Evolutionary conservation across 129 eudicot genomes (phyloP).

Genomic region (Cynara cardunculus): DNA sequence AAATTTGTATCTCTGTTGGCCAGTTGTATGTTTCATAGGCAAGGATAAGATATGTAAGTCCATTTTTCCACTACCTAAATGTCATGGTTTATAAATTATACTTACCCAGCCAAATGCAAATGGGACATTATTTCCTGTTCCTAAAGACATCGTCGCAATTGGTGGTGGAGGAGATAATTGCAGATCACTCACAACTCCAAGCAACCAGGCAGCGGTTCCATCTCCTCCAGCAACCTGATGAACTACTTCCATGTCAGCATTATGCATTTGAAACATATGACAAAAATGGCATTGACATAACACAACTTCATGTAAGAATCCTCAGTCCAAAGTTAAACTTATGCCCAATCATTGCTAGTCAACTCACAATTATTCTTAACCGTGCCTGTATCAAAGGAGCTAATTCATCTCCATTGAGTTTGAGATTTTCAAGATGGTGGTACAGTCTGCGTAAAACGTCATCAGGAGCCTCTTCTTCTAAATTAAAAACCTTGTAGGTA

Average conservation of each 20-base stretch:
- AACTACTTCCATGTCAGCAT: not conserved
- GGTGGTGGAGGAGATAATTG: conserved; percentile 60
- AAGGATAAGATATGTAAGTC: not conserved
- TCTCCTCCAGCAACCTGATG: conserved; percentile 64
- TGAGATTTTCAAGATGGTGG: conserved; percentile 42
- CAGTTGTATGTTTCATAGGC: not conserved
- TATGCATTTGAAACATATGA: not conserved
- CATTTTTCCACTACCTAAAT: not conserved
- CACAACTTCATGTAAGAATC: not conserved
- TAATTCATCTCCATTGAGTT: conserved; percentile 37
- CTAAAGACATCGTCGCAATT: conserved; percentile 60
- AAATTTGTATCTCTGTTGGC: not conserved
- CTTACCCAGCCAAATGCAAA: conserved; percentile 85
- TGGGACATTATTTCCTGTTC: conserved; percentile 70
- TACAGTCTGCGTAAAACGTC: conserved; percentile 38
- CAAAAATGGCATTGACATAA: not conserved
- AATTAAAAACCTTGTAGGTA: conserved; percentile 43
- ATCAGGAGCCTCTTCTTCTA: conserved; percentile 56
- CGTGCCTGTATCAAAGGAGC: conserved; percentile 42
- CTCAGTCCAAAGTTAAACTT: not conserved
- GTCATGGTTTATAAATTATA: not conserved
- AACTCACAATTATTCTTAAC: conserved; percentile 43
- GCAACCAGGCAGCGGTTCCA: conserved; percentile 79
- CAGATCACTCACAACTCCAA: conserved; percentile 65
- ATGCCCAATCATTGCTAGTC: not conserved